Conservation (phyloP, 192 early-diverging fungal species). For the Coemansia sp. region DNA sequence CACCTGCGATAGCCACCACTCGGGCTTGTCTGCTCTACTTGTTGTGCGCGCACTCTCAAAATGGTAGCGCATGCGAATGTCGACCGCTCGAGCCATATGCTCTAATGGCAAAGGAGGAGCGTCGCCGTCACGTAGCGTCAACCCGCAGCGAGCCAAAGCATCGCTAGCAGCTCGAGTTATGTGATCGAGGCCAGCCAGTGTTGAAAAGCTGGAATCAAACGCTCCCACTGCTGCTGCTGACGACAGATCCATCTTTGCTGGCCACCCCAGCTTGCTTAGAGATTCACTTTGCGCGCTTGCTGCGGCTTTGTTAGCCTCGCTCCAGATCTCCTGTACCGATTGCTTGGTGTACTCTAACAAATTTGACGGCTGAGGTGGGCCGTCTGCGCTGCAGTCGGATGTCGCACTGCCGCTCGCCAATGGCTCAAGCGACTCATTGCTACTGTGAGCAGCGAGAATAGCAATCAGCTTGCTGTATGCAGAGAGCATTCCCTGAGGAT, state of each 20-base stretch:
- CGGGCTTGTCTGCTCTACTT: slow-evolving; percentile 80
- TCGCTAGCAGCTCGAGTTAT: slow-evolving; percentile 21
- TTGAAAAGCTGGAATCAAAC: slow-evolving; percentile 40
- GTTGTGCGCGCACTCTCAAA: slow-evolving; percentile 73
- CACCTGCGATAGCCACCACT: slow-evolving; percentile 75
- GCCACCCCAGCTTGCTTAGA: slow-evolving; percentile 46
- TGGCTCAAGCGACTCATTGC: background rate
- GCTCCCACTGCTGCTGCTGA: slow-evolving; percentile 21
- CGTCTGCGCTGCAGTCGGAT: slow-evolving; percentile 1
- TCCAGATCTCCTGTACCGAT: slow-evolving; percentile 31
- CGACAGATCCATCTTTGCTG: slow-evolving; percentile 39
- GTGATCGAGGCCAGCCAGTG: slow-evolving; percentile 34
- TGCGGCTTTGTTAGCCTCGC: slow-evolving; percentile 27
- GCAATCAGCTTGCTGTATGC: slow-evolving; percentile 24
- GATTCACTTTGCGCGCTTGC: slow-evolving; percentile 26
- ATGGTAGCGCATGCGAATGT: slow-evolving; percentile 72
- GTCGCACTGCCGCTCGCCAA: slow-evolving; percentile 1
- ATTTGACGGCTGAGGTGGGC: slow-evolving; percentile 10
- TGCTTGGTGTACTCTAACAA: slow-evolving; percentile 35
- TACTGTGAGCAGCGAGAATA: slow-evolving; percentile 18
- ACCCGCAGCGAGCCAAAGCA: slow-evolving; percentile 14
- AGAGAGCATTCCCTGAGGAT: slow-evolving; percentile 28
- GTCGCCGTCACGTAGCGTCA: slow-evolving; percentile 9
- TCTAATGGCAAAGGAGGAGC: slow-evolving; percentile 55
- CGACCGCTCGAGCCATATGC: slow-evolving; percentile 63